Conservation (phyloP, 805 yeast species). For the Pichia ethanolica region DNA sequence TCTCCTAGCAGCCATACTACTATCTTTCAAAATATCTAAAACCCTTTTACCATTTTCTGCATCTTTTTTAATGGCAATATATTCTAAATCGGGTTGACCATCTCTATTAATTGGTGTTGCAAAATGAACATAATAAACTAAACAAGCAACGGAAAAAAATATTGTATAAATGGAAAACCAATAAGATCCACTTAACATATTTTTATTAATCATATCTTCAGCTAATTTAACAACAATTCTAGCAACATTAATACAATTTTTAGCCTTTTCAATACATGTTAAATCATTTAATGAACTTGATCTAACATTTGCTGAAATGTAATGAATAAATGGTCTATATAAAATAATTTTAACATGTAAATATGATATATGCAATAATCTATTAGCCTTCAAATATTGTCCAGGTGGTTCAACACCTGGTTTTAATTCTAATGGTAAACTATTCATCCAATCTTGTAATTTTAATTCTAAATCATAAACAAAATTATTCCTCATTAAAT, state of each 20-base stretch:
- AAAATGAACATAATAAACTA: conserved; percentile 69
- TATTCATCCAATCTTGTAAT: conserved; percentile 62
- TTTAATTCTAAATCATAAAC: conserved; percentile 63
- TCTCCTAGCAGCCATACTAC: conserved; percentile 70
- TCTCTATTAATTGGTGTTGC: conserved; percentile 26
- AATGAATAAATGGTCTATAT: conserved; percentile 85
- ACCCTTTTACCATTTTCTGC: conserved; percentile 78
- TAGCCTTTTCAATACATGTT: conserved; percentile 63
- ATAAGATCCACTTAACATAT: conserved; percentile 73
- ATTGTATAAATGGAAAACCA: conserved; percentile 90
- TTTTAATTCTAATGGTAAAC: conserved; percentile 61
- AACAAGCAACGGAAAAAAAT: conserved; percentile 81
- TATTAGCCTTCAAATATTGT: conserved; percentile 63
- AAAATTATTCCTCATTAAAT: conserved; percentile 27
- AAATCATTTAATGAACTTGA: conserved; percentile 35
- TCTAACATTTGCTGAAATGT: conserved; percentile 50
- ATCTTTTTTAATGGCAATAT: conserved; percentile 55
- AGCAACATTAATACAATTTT: conserved; percentile 79
- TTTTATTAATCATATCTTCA: conserved; percentile 66
- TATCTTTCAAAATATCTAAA: conserved; percentile 60
- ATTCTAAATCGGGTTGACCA: conserved; percentile 43
- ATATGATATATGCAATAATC: conserved; percentile 63
- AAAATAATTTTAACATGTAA: conserved; percentile 73
- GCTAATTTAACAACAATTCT: conserved; percentile 75
- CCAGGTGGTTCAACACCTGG: conserved; percentile 66